Evolutionary conservation across 2,329 filamentous ascomycete genomes (phyloP), one percentile per base, ranked within the genome.

Genomic region (Stachybotrys chlorohalonatus): DNA sequence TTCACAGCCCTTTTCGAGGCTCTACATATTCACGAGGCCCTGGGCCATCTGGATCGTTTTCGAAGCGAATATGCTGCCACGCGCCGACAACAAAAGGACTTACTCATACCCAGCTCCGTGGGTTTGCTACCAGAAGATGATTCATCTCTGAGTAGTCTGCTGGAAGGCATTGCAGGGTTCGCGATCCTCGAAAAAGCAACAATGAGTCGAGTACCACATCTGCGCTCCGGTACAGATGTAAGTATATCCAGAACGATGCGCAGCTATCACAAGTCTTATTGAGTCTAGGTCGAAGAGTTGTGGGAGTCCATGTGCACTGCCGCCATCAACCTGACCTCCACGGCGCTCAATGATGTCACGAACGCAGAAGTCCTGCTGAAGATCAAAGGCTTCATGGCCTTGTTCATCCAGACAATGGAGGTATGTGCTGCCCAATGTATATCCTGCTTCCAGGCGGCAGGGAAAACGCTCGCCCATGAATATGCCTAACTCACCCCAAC

Each of bases 331-430:
- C 76, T 97, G 51, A 95, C 95, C 58, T 85, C 86, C 1, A 89
- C 86, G 61, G 87, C 90, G 0, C 75, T 99, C 5, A 80, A 82
- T 52, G 83, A 85, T 47, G 83, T 99, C n/a, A 85, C 84, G 56
- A 94, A 95, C 66, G 91, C 94, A 11, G 92, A 97, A 66, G 83
- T 88, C 31, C 75, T 99, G 42, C 76, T 97, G n/a, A 95, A 94
- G 68, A 92, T 96, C 65, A 99, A 99, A 70, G 90, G 90, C 49
- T 83, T 95, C 31, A 85, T 97, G 65, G 89, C 92, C 5, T 77
- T 99, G 13, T 99, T 99, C 68, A 95, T 97, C 64, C 90, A 99
- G 66, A 97, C 94, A 1, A 96, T 99, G 93, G 90, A 96, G 78
- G 89, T 89, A 70, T 66, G 80, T 49, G 24, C 47, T 24, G 15